Base-by-base conservation (phyloP, 2,329 filamentous ascomycete genomes). In the Phaeosphaeria sp. region DNA sequence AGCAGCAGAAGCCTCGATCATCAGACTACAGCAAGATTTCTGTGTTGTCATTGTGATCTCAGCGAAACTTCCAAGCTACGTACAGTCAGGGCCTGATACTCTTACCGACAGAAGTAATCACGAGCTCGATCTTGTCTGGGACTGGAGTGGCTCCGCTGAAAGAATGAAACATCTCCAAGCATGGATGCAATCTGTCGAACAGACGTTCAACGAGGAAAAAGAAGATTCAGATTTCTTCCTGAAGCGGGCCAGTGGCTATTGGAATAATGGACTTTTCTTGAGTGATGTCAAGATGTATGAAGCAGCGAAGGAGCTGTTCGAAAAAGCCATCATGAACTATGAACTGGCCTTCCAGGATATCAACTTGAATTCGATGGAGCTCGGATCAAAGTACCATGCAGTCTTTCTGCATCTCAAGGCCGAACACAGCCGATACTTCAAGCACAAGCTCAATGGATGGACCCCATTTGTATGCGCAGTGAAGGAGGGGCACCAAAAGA, bases 1-100 rank as follows among this genome's bases (percentile, higher is more conserved):
- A 49, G 51, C 55, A 20, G 40, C 48, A 53, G 56, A 46, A 18
- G 60, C 55, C 15, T 55, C 52, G 24, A 65, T 65, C 22, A 54
- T 65, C 39, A 47, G 55, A 49, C 21, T n/a, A 27, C 27, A 15
- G 18, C 15, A 60, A 47, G 54, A 55, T 24, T 33, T 50, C 33
- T 62, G 45, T 20, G 21, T 22, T 24, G 47, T 52, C 39, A 47
- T 60, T 27, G 50, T 55, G 30, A 49, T 60, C 36, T 46, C 49
- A 54, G 45, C 30, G 20, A 7, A 25, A 15, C 33, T 20, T 40
- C 48, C 21, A 24, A 5, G 20, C 7, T 8, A 1, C 13, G 5
- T 22, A 40, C 33, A 24, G 22, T 22, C 11, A 17, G 13, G 20
- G 33, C 30, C 17, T 20, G 30, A 50, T 22, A 22, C n/a, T n/a